Evolutionary conservation across 2,329 filamentous ascomycete genomes (phyloP).

Genomic region (Aspergillus aculeatus): DNA sequence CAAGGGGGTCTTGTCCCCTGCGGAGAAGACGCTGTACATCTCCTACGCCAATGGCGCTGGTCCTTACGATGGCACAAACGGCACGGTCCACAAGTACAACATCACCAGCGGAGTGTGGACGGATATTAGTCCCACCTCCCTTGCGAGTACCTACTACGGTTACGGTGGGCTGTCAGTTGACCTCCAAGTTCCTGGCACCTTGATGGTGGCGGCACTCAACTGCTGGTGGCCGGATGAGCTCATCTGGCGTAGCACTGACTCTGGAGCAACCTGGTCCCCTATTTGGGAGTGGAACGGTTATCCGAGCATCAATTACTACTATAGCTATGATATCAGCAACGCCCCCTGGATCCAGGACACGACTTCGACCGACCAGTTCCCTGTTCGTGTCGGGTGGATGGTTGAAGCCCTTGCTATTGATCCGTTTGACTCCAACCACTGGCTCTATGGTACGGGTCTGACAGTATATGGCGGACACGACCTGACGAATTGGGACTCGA

Average conservation of each 20-base stretch:
- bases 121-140: slow-evolving; percentile 56
- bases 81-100: slow-evolving; percentile 57
- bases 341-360: slow-evolving; percentile 56
- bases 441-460: slow-evolving; percentile 61
- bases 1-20: slow-evolving; percentile 52
- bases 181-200: slow-evolving; percentile 53
- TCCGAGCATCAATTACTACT: slow-evolving; percentile 49
- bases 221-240: slow-evolving; percentile 61
- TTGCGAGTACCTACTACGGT: slow-evolving; percentile 51
- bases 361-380: slow-evolving; percentile 37
- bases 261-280: slow-evolving; percentile 54
- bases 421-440: slow-evolving; percentile 59
- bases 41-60: slow-evolving; percentile 57
- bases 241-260: slow-evolving; percentile 57
- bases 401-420: slow-evolving; percentile 59
- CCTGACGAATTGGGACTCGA: slow-evolving; percentile 55
- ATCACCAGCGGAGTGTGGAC: slow-evolving; percentile 51
- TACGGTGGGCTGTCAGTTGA: slow-evolving; percentile 59
- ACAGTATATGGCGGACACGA: slow-evolving; percentile 56
- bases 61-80: slow-evolving; percentile 56
- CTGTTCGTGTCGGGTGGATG: slow-evolving; percentile 56
- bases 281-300: slow-evolving; percentile 55
- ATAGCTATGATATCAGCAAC: slow-evolving; percentile 47
- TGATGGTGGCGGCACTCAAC: slow-evolving; percentile 59
- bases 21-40: slow-evolving; percentile 56